phyloP scores from a whole-genome alignment of 805 yeast genomes.

The Metschnikowia similis region DNA sequence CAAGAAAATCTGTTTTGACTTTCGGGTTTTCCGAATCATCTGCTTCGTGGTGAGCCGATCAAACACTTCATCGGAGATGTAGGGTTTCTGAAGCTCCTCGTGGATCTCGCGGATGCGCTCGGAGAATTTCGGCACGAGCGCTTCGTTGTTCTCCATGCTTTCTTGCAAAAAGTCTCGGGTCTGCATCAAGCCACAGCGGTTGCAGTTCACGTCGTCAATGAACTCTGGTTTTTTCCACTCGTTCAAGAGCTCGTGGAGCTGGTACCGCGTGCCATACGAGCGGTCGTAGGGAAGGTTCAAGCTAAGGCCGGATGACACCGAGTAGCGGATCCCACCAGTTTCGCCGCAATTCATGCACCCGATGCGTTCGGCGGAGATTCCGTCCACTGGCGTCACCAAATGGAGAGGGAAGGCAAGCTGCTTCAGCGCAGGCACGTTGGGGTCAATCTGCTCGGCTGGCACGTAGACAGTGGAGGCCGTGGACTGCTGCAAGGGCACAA shows the following conservation, averaged over 20 bases:
- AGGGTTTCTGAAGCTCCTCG: slow-evolving; percentile 55
- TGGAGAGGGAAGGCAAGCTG: slow-evolving; percentile 49
- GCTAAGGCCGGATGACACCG: slow-evolving; percentile 71
- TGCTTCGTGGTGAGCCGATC: slow-evolving; percentile 69
- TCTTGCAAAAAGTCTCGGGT: slow-evolving; percentile 48
- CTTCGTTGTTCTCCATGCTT: slow-evolving; percentile 32
- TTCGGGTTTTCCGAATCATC: slow-evolving; percentile 68
- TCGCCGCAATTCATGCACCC: slow-evolving; percentile 92
- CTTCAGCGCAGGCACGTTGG: slow-evolving; percentile 47
- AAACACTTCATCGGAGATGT: slow-evolving; percentile 76
- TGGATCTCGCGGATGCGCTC: slow-evolving; percentile 29
- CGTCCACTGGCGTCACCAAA: slow-evolving; percentile 86
- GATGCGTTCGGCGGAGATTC: slow-evolving; percentile 79
- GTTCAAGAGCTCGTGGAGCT: slow-evolving; percentile 49
- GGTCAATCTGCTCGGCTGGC: slow-evolving; percentile 75
- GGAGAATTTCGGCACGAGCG: slow-evolving; percentile 26
- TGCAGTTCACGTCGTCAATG: slow-evolving; percentile 91
- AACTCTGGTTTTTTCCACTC: slow-evolving; percentile 78
- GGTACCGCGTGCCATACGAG: slow-evolving; percentile 29
- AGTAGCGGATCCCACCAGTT: slow-evolving; percentile 84
- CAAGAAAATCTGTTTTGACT: slow-evolving; percentile 77
- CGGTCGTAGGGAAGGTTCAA: slow-evolving; percentile 58
- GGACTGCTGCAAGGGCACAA: slow-evolving; percentile 11
- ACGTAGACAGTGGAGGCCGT: slow-evolving; percentile 48
- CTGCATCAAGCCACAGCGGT: slow-evolving; percentile 76